A percentile compares a stretch with the other conserved stretches of the same genome.
Conservation (phyloP, 148 eudicot genomes). For the Dysphania ambrosioides region DNA sequence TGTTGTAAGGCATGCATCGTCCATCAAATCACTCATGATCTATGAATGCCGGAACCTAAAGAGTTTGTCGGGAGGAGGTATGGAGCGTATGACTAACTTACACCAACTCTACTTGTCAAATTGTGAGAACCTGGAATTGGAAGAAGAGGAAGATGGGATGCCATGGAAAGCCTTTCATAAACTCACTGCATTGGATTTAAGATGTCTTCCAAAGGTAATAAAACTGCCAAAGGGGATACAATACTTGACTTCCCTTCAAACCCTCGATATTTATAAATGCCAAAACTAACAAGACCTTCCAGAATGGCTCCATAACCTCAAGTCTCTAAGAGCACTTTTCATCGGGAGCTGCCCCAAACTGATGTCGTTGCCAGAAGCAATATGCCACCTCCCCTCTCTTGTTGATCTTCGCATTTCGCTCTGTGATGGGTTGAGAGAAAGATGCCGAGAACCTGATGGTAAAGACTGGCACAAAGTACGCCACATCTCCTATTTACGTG, state of each 20-base stretch:
- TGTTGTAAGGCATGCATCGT: no score
- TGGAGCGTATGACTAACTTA: conserved; percentile 11
- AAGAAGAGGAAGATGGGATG: neutral
- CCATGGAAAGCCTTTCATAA: neutral
- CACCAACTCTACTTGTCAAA: neutral
- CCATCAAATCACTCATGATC: neutral
- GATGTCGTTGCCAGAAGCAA: conserved; percentile 20
- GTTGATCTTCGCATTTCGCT: neutral
- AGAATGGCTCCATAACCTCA: conserved; percentile 4
- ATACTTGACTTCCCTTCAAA: conserved; percentile 15
- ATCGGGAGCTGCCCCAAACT: neutral
- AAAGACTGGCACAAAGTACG: conserved; percentile 18
- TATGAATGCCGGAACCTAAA: neutral
- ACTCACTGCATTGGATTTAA: neutral
- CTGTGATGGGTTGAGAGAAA: neutral
- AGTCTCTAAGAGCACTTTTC: neutral
- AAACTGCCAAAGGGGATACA: conserved; percentile 15
- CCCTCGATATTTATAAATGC: neutral
- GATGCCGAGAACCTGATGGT: conserved; percentile 18
- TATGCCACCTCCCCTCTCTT: conserved; percentile 14
- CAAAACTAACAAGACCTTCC: neutral
- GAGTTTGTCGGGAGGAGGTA: conserved; percentile 7
- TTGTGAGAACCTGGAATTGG: neutral
- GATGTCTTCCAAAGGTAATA: neutral
- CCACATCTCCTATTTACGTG: conserved; percentile 1